Base-by-base conservation (phyloP, 371 early-diverging fungal genomes). In the Sanchytrium tribonematis region DNA sequence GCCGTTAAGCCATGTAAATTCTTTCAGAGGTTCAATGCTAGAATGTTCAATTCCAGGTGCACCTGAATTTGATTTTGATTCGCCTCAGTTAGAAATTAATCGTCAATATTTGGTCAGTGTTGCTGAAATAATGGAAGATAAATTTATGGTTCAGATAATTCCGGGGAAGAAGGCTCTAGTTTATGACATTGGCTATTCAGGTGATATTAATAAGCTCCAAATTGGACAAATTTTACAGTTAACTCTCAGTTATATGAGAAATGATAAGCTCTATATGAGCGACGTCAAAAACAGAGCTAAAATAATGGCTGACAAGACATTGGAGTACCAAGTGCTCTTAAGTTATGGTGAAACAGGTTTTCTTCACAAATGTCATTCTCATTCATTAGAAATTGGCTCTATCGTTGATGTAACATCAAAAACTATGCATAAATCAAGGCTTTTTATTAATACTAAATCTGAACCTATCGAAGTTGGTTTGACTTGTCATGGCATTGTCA, bases 401-500 rank as follows among this genome's bases (percentile, higher is more conserved):
- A 48, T 48, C 22, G 48, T 48, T 5, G 48, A 5, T 48, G 22
- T 48, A 12, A 48, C 12, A 12, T 12, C 12, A 12, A 48, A 5
- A 5, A 48, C 5, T 22, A 48, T 48, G 48, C 48, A 48, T 22
- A 48, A 48, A 22, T 5, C 12, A 5, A 48, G 48, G 22, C 22
- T 5, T 22, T 48, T 12, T 22, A 48, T 48, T 22, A 48, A 48
- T 22, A 22, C 48, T 48, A 22, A 22, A 48, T 12, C 48, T 31
- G 70, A 31, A 0, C 83, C 83, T 71, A 67, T 86, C 28, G 74
- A 74, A 28, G 71, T 76, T 29, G 85, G 80, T 67, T 74, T 77
- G 30, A 78, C 87, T 17, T 78, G 90, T 1, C 77, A 76, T 17
- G 92, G 90, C 1, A 89, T 85, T 73, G 81, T 93, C 66, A 80